Conservation (phyloP, 257 asterid species). For the Penstemon barbatus region DNA sequence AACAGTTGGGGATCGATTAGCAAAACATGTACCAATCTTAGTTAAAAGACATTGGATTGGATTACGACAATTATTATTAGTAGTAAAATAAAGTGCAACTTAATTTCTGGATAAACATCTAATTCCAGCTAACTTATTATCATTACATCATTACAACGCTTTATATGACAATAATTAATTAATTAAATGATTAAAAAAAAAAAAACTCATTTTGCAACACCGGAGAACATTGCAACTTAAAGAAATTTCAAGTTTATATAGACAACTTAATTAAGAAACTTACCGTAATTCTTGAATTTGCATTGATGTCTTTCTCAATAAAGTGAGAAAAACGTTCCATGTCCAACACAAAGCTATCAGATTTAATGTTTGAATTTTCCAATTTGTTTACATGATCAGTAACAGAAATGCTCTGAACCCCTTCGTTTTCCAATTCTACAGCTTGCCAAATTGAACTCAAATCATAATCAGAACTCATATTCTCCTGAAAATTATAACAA, state of each 20-base stretch:
- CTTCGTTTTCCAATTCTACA: conserved; percentile 40
- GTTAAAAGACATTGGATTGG: conserved; percentile 23
- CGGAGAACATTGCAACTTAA: neutral
- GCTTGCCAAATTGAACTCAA: conserved; percentile 20
- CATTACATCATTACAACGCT: conserved; percentile 6
- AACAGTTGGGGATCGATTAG: neutral
- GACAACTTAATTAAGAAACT: conserved; percentile 14
- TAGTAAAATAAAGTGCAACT: conserved; percentile 21
- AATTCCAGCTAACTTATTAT: neutral
- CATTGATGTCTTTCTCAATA: conserved; percentile 44
- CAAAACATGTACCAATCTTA: conserved; percentile 27
- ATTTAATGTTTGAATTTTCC: conserved; percentile 28
- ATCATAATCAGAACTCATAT: conserved; percentile 37
- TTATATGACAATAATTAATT: neutral
- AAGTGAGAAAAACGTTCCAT: conserved; percentile 63
- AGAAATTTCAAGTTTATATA: neutral
- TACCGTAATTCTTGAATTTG: conserved; percentile 68
- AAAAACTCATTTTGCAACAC: neutral
- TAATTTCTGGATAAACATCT: conserved; percentile 7
- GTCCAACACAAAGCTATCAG: conserved; percentile 68
- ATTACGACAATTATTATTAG: conserved; percentile 9
- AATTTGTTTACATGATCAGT: conserved; percentile 39
- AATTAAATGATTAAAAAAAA: neutral
- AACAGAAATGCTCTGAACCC: conserved; percentile 36
- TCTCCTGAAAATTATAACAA: conserved; percentile 33